phyloP scores from a whole-genome alignment of 2,329 filamentous ascomycete species.

The Fusarium sp. region DNA sequence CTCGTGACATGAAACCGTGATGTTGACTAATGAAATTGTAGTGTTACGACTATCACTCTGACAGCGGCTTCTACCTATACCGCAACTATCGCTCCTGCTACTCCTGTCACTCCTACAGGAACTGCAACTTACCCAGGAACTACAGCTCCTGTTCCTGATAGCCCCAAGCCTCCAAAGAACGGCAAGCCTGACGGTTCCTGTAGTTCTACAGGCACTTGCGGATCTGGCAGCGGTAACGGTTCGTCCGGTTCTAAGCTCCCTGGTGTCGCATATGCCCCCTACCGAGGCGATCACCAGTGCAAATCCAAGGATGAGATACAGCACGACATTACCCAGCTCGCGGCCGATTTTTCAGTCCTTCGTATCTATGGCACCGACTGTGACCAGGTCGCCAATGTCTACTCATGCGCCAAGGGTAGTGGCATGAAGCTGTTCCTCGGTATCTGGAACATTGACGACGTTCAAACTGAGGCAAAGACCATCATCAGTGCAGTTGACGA shows the following conservation, averaged over 20 bases:
- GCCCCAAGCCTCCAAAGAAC: slow-evolving; percentile 7
- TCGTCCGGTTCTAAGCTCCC: slow-evolving; percentile 44
- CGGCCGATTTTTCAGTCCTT: slow-evolving; percentile 68
- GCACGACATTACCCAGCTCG: slow-evolving; percentile 69
- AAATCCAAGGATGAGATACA: slow-evolving; percentile 73
- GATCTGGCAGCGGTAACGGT: neutral
- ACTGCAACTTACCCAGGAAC: slow-evolving; percentile 5
- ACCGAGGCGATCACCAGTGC: slow-evolving; percentile 68
- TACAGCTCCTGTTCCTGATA: neutral
- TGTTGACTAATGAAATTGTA: slow-evolving; percentile 1
- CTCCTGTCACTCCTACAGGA: slow-evolving; percentile 3
- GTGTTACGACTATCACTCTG: slow-evolving; percentile 32
- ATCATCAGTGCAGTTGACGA: slow-evolving; percentile 71
- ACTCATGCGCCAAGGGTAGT: slow-evolving; percentile 71
- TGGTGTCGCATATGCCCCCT: slow-evolving; percentile 63
- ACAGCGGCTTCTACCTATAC: slow-evolving; percentile 35
- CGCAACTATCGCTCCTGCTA: slow-evolving; percentile 22
- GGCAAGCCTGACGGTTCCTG: neutral
- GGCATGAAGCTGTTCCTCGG: slow-evolving; percentile 80
- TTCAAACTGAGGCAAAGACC: slow-evolving; percentile 67
- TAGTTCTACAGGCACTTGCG: neutral
- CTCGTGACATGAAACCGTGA: neutral
- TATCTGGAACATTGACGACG: slow-evolving; percentile 71
- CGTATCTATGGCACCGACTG: slow-evolving; percentile 87
- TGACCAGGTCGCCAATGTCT: slow-evolving; percentile 73